phyloP scores from a whole-genome alignment of 768 basidiomycete genomes.

The Amylocystis lapponica region DNA sequence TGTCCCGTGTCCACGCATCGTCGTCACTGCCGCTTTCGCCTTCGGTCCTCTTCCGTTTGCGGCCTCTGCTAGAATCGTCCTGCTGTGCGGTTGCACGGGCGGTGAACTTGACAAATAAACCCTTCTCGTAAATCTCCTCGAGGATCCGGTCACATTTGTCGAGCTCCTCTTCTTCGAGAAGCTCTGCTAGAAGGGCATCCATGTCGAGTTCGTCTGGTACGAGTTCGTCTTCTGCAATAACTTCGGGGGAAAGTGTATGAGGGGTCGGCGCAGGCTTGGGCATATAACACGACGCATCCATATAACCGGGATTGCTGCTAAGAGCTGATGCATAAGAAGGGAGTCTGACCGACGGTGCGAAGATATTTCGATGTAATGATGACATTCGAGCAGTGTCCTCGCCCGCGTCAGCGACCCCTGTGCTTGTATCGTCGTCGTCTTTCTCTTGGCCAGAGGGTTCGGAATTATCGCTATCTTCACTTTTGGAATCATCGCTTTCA shows the following conservation, averaged over 20 bases:
- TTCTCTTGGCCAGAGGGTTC: too few relatives aligned
- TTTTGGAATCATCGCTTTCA: constrained; percentile 6
- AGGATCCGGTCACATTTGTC: constrained; percentile 31
- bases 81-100: background rate
- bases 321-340: constrained; percentile 17
- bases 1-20: background rate
- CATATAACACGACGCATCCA: constrained; percentile 15
- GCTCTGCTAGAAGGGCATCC: constrained; percentile 30
- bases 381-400: too few relatives aligned
- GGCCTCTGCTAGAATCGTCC: background rate
- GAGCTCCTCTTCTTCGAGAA: constrained; percentile 37
- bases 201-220: constrained; percentile 31
- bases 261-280: constrained; percentile 13
- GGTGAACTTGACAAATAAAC: constrained; percentile 33
- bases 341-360: constrained; percentile 30
- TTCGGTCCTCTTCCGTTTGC: constrained; percentile 1
- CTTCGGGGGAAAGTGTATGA: constrained; percentile 4
- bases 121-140: constrained; percentile 32
- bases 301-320: background rate
- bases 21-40: background rate
- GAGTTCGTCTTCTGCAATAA: constrained; percentile 18
- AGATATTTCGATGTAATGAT: constrained; percentile 27
- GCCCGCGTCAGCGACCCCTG: too few relatives aligned
- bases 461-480: too few relatives aligned
- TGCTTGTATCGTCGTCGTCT: too few relatives aligned